Evolutionary conservation across 164 flowering plant genomes (phyloP), one percentile per base, ranked within the genome.

Genomic region (Nelumbo lutea): DNA sequence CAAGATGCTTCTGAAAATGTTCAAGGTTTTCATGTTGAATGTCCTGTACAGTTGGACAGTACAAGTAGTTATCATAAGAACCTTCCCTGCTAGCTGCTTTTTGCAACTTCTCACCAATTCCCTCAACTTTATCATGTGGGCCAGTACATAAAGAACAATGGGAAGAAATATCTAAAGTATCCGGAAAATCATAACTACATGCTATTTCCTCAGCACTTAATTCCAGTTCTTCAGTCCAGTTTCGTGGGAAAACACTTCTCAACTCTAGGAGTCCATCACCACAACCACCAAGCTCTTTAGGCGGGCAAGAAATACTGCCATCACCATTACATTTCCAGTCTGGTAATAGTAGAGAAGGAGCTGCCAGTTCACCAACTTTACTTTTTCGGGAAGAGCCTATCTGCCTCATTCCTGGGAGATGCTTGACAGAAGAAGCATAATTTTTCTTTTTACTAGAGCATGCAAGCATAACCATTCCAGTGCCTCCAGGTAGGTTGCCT

Each of bases 1-100:
- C 73, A 89, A 93, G 90, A 68, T 91, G 96, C 73, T 78, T 79
- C 81, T 87, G 90, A 64, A 91, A 91, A 75, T 89, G 97, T 46
- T 80, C 86, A 68, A 86, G 73, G 43, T 75, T 77, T 65, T 80
- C 85, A 72, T 64, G 71, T 51, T 69, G 78, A 66, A 83, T 76
- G 57, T 83, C 85, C 59, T 69, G 46, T 11, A 65, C 40, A 53
- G 80, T 71, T n/a, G 93, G 91, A 70, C 77, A 78, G 55, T 80
- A 90, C 9, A 90, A 65, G 67, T 71, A 83, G 78, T 88, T 91
- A 60, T 88, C 91, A 73, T 70, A 66, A 39, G 83, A 78, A 67
- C 73, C 75, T 62, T 77, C 80, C 70, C 93, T 78, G 14, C 50
- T 40, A 46, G 92, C 78, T 42, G 85, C 83, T 69, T 80, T 70